Evolutionary conservation across 2,329 filamentous ascomycete genomes (phyloP).

Genomic region (Moelleriella libera): DNA sequence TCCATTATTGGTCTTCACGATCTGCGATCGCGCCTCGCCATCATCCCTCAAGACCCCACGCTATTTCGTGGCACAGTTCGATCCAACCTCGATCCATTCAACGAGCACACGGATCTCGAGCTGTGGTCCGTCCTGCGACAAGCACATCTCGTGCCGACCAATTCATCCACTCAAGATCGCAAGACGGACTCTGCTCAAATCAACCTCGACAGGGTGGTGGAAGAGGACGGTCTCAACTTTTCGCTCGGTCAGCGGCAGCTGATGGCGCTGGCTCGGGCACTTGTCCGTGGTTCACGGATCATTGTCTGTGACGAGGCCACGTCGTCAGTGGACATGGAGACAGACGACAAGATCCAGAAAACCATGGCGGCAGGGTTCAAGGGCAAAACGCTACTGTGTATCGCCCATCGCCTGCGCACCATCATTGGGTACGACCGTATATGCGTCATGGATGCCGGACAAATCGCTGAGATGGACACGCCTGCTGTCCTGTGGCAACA

Average conservation of each 20-base stretch:
- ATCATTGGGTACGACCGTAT: slow-evolving; percentile 93
- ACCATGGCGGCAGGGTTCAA: slow-evolving; percentile 78
- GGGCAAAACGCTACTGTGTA: slow-evolving; percentile 80
- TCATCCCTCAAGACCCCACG: slow-evolving; percentile 76
- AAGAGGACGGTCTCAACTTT: slow-evolving; percentile 93
- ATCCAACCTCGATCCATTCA: slow-evolving; percentile 68
- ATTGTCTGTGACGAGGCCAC: slow-evolving; percentile 97
- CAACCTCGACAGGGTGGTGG: slow-evolving; percentile 70
- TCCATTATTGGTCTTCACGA: slow-evolving; percentile 61
- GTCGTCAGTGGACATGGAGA: slow-evolving; percentile 86
- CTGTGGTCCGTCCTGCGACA: slow-evolving; percentile 68
- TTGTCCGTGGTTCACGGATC: slow-evolving; percentile 78
- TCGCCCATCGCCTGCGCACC: slow-evolving; percentile 81
- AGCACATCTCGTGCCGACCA: slow-evolving; percentile 52
- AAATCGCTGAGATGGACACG: slow-evolving; percentile 73
- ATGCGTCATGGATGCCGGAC: slow-evolving; percentile 86
- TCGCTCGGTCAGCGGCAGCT: slow-evolving; percentile 89
- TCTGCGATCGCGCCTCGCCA: slow-evolving; percentile 60
- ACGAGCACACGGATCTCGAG: slow-evolving; percentile 62
- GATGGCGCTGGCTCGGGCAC: slow-evolving; percentile 82
- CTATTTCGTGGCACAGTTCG: slow-evolving; percentile 71
- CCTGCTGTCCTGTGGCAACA: slow-evolving; percentile 60
- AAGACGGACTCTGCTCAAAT: slow-evolving; percentile 56
- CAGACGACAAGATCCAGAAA: slow-evolving; percentile 84
- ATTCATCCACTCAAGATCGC: slow-evolving; percentile 60